A percentile compares a stretch with the other conserved stretches of the same genome.
phyloP scores from a whole-genome alignment of 1,284 basidiomycete species.

The Sporisorium graminicola region DNA sequence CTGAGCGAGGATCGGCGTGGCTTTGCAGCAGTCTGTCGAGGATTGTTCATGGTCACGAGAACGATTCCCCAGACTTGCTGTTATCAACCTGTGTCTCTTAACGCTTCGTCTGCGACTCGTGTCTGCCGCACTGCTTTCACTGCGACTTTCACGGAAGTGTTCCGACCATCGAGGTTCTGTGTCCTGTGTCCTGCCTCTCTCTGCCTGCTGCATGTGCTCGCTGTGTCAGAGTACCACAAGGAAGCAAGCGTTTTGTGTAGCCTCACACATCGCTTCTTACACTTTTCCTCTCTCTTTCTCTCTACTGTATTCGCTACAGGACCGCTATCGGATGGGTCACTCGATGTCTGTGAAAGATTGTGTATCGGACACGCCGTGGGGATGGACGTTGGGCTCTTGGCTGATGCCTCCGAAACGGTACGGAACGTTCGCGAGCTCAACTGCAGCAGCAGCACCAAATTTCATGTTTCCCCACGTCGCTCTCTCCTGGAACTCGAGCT shows the following conservation, averaged over 20 bases:
- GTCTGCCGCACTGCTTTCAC: not conserved
- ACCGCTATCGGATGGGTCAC: not conserved
- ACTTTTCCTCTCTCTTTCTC: not conserved
- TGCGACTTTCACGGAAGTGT: constrained; percentile 6
- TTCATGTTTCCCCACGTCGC: not conserved
- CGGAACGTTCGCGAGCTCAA: not conserved
- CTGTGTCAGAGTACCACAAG: not conserved
- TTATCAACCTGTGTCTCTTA: too few species aligned
- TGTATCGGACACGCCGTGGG: not conserved
- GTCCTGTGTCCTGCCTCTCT: not conserved
- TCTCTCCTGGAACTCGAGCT: not conserved
- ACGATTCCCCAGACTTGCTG: constrained; percentile 2
- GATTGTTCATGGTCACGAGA: constrained; percentile 2
- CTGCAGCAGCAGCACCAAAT: not conserved
- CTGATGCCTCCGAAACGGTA: not conserved
- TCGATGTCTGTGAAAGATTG: not conserved
- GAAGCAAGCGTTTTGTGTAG: constrained; percentile 1
- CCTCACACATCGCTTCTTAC: too few species aligned
- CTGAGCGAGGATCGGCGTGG: not conserved
- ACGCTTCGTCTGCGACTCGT: not conserved
- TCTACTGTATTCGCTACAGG: not conserved
- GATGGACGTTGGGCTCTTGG: not conserved
- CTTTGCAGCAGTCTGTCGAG: not conserved
- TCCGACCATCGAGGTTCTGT: constrained; percentile 27
- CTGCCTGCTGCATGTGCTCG: too few species aligned